Conservation (phyloP, 768 basidiomycete genomes). For the Tricholoma hemisulphureum region DNA sequence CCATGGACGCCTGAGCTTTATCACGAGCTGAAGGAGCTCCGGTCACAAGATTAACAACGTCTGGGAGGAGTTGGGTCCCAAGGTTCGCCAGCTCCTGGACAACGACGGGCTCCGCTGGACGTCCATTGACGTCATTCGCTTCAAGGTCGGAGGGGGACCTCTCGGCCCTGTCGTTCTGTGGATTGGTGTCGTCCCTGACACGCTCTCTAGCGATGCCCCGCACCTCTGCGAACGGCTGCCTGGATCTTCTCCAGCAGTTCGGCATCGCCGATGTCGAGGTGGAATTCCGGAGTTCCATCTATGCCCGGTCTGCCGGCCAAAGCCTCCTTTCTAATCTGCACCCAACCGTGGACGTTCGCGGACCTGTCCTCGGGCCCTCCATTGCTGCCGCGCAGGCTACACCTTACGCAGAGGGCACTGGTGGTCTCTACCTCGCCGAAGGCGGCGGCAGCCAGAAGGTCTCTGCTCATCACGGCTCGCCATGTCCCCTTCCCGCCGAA, state of each 20-base stretch:
- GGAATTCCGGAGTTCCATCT: constrained; percentile 33
- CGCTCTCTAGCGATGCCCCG: constrained; percentile 27
- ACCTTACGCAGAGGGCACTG: constrained; percentile 23
- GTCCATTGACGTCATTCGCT: constrained; percentile 33
- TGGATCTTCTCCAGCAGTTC: constrained; percentile 30
- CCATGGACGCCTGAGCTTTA: constrained; percentile 23
- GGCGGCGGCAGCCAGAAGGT: constrained; percentile 19
- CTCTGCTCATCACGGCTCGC: constrained; percentile 22
- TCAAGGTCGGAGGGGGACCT: constrained; percentile 14
- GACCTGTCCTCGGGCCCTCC: constrained; percentile 23
- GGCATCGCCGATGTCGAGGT: constrained; percentile 35
- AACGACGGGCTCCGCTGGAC: constrained; percentile 16
- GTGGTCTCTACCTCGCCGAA: constrained; percentile 23
- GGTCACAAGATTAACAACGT: constrained; percentile 15
- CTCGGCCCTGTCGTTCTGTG: constrained; percentile 26
- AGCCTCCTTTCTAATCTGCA: constrained; percentile 27
- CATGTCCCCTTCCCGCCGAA: constrained; percentile 27
- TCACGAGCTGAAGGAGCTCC: constrained; percentile 17
- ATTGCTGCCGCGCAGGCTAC: constrained; percentile 22
- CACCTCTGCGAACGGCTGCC: constrained; percentile 30
- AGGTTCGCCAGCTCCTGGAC: constrained; percentile 16
- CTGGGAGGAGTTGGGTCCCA: constrained; percentile 18
- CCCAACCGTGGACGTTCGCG: constrained; percentile 15
- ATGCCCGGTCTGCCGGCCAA: constrained; percentile 23
- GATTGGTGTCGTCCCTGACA: constrained; percentile 37